Evolutionary conservation across 1,284 basidiomycete genomes (phyloP).

Genomic region (Cryptococcus jaspeensis): DNA sequence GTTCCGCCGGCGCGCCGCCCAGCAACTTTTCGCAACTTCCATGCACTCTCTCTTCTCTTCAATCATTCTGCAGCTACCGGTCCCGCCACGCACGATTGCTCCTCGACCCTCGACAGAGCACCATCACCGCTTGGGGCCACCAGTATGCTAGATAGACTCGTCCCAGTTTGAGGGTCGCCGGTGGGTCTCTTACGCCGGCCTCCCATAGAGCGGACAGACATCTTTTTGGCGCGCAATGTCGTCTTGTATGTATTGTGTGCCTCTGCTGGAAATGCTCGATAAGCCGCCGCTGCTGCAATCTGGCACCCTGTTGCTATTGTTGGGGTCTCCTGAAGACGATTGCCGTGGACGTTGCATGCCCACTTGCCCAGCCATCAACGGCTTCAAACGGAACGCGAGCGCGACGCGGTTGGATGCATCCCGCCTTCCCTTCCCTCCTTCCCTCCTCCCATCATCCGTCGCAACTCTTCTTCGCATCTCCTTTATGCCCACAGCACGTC

Average conservation of each 20-base stretch:
- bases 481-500: too few relatives aligned
- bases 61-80: slow-evolving; percentile 2
- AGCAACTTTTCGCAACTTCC: not conserved
- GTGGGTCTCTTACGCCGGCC: slow-evolving; percentile 28
- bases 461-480: too few relatives aligned
- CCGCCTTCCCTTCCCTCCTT: not conserved
- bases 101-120: not conserved
- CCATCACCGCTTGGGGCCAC: not conserved
- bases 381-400: too few relatives aligned
- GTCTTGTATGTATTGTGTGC: not conserved
- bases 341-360: not conserved
- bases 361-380: not conserved
- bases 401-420: too few relatives aligned
- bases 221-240: slow-evolving; percentile 4
- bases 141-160: slow-evolving; percentile 18
- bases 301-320: too few relatives aligned
- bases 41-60: not conserved
- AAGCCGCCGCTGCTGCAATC: not conserved
- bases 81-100: not conserved
- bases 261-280: too few relatives aligned
- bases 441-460: too few relatives aligned
- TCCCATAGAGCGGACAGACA: slow-evolving; percentile 47
- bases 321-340: not conserved
- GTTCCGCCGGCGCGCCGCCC: not conserved
- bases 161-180: slow-evolving; percentile 48